phyloP scores from a whole-genome alignment of 2,329 filamentous ascomycete species.

The Ceratocystis smalleyi region DNA sequence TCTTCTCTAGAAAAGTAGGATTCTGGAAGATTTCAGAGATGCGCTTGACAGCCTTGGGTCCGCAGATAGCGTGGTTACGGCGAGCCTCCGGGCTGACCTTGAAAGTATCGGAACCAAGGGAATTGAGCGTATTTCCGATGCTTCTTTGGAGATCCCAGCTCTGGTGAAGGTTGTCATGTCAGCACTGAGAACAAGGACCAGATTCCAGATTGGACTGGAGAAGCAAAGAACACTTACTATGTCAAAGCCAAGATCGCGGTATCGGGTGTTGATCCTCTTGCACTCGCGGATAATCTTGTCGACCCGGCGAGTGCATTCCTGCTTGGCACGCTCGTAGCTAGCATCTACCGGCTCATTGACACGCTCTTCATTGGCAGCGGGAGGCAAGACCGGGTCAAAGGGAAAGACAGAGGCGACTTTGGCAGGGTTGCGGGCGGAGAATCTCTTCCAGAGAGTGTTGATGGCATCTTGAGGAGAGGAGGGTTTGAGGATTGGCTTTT shows the following conservation, averaged over 20 bases:
- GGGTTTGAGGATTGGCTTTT: slow-evolving; percentile 44
- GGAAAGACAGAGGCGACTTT: slow-evolving; percentile 51
- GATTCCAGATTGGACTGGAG: slow-evolving; percentile 23
- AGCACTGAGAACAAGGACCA: background rate
- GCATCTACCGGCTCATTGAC: slow-evolving; percentile 45
- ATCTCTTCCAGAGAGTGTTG: slow-evolving; percentile 50
- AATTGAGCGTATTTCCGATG: slow-evolving; percentile 40
- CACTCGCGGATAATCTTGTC: slow-evolving; percentile 50
- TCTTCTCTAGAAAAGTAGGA: slow-evolving; percentile 49
- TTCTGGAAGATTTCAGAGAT: slow-evolving; percentile 60
- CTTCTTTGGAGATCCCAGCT: slow-evolving; percentile 55
- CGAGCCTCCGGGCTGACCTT: slow-evolving; percentile 26
- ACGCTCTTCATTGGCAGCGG: slow-evolving; percentile 31
- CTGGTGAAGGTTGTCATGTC: slow-evolving; percentile 24
- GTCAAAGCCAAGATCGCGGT: slow-evolving; percentile 50
- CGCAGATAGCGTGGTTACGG: slow-evolving; percentile 28
- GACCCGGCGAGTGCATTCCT: slow-evolving; percentile 48
- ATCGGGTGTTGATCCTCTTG: slow-evolving; percentile 61
- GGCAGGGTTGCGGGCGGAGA: slow-evolving; percentile 43
- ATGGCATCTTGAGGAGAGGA: slow-evolving; percentile 49
- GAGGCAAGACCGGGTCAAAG: slow-evolving; percentile 42
- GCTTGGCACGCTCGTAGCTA: slow-evolving; percentile 47
- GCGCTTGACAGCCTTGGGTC: slow-evolving; percentile 62
- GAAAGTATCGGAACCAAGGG: slow-evolving; percentile 36
- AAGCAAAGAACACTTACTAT: slow-evolving; percentile 31